Evolutionary conservation across 2,329 filamentous ascomycete species (phyloP), one percentile per base, ranked within the genome.

Genomic region (Chrysoporthe puriensis): DNA sequence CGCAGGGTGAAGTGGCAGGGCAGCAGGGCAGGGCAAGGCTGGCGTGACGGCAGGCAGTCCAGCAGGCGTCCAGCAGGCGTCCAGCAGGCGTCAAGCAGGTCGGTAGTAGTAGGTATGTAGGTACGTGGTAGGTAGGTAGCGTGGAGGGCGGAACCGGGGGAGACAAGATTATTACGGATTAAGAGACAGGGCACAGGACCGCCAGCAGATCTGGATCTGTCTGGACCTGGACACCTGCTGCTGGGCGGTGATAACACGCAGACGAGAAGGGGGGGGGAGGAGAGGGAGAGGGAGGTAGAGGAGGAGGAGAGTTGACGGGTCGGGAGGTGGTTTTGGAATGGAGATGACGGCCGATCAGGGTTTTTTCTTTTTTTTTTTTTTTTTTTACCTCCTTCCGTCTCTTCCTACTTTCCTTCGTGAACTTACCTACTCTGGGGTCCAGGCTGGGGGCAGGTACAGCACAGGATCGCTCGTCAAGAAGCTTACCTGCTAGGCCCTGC

Each of bases 341-440:
- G 66, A 68, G 56, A 68, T 68, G 66, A 68, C 60, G 62, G 62
- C 48, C 43, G 60, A 59, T 58, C 65, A 66, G 36, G 60, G 44
- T 48, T 62, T 16, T 40, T 26, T 14, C 43, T 46, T 46, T 40
- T 26, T 26, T 26, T 26, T 26, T 21, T 21, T 21, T 21, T 21
- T 26, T 26, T 26, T 26, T 26, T 26, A 2, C 2, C 26, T 26
- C 26, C 26, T 26, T 26, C 26, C 26, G 26, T 26, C 26, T 26
- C 26, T 26, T 26, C 26, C 26, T 26, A 26, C 26, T 26, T 26
- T 26, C 26, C 26, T 26, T 26, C 26, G 26, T 26, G 26, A 26
- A 26, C 26, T 26, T 26, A 26, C 26, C 26, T 26, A 26, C 36
- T 40, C 36, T 40, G 36, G 36, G 36, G 36, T 40, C 36, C 36